Base-by-base conservation (phyloP, 306 rosid species). In the Ziziphus jujuba region DNA sequence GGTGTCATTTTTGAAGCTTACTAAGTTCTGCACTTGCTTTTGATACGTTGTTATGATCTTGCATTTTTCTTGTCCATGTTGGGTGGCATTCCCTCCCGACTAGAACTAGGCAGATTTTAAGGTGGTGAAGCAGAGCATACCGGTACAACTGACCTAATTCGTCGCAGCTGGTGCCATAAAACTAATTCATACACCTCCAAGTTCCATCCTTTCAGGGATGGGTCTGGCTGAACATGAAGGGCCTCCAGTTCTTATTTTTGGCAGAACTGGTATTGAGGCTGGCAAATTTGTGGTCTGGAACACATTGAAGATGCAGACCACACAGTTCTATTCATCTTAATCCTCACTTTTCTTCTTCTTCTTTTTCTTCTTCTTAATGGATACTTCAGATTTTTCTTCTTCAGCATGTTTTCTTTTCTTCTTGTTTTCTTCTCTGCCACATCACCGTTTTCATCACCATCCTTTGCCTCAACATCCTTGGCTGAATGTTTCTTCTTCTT, bases 61-160 rank as follows among this genome's bases (percentile, higher is more conserved):
- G 76, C 35, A 69, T 68, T 78, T 43, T 73, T 81, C 48, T 78
- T 80, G 70, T 73, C 80, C 62, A 25, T 56, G 73, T 69, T 69
- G 14, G 65, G 38, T 45, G 72, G 55, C 9, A 14, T 72, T 17
- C 54, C 72, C 59, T 77, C 82, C 44, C 63, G 71, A 51, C 73
- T 40, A 51, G 76, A 70, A 43, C 74, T 65, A 2, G 71, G 69
- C 60, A 61, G 33, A 36, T 63, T 60, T 83, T 89, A 81, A 40
- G 69, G 70, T 23, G 95, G 90, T 61, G 92, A 92, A 77, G 92
- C 89, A 45, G 96, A 86, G 79, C 91, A 91, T 11, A 91, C 96
- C 1, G 95, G 97, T 22, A 91, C 86, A 25, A 91, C 91, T 50
- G 92, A 86, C 63, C 96, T 75, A 61, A 88, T 86, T 72, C 91